phyloP scores from a whole-genome alignment of 1,284 basidiomycete species.

The Cutaneotrichosporon daszewskae region DNA sequence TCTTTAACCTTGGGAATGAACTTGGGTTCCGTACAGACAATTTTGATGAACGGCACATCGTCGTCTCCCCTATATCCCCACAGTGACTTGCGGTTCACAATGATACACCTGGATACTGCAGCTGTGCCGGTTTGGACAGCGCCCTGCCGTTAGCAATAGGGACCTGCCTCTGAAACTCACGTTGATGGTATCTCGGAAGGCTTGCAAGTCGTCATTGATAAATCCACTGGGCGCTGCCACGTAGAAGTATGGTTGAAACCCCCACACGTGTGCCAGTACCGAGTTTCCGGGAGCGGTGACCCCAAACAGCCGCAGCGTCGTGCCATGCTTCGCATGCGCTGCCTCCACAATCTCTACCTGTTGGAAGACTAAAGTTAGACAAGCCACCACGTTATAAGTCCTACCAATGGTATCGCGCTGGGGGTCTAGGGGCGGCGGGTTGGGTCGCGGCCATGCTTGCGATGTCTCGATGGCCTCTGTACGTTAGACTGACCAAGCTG shows the following conservation, averaged over 20 bases:
- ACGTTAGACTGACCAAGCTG: not conserved
- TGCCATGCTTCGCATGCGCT: slow-evolving; percentile 53
- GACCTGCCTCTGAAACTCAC: slow-evolving; percentile 50
- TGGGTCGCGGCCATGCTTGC: slow-evolving; percentile 70
- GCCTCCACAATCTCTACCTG: slow-evolving; percentile 86
- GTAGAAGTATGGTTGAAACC: slow-evolving; percentile 88
- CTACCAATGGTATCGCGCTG: slow-evolving; percentile 60
- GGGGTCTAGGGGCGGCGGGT: slow-evolving; percentile 55
- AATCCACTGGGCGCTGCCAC: slow-evolving; percentile 79
- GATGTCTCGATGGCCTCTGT: slow-evolving; percentile 48
- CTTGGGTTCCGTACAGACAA: slow-evolving; percentile 66
- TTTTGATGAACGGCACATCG: slow-evolving; percentile 70
- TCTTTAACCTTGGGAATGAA: slow-evolving; percentile 81
- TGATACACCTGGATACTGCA: slow-evolving; percentile 57
- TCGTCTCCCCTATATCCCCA: slow-evolving; percentile 85
- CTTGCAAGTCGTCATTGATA: slow-evolving; percentile 57
- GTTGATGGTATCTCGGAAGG: slow-evolving; percentile 69
- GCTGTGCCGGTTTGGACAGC: slow-evolving; percentile 35
- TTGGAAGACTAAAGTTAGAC: slow-evolving; percentile 60
- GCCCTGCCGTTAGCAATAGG: slow-evolving; percentile 11
- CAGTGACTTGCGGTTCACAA: slow-evolving; percentile 64
- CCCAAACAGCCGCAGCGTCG: slow-evolving; percentile 72
- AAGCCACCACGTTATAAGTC: slow-evolving; percentile 11
- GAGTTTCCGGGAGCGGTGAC: slow-evolving; percentile 84
- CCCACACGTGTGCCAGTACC: slow-evolving; percentile 71